Evolutionary conservation across 164 flowering plant species (phyloP), one percentile per base, ranked within the genome.

Genomic region (Akebia trifoliata): DNA sequence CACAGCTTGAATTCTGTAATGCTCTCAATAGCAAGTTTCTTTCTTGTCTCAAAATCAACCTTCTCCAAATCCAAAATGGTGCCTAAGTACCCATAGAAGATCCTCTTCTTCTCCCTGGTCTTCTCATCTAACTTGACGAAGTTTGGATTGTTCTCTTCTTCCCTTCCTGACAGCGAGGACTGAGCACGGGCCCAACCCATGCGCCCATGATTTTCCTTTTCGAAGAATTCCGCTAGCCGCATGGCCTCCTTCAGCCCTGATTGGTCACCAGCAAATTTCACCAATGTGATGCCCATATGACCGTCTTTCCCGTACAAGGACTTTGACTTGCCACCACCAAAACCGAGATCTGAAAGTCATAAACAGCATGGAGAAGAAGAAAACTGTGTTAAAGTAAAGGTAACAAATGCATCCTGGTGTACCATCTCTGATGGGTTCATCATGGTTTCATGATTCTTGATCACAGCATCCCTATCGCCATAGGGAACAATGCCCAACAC

Each of bases 271-370:
- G 81, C 55, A 76, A 84, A 94, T 71, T 84, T 88, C 36, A 94
- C 76, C 57, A 84, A 57, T 0, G 89, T 85, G 29, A 82, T 70
- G 57, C 96, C 99, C 63, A 75, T 57, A 61, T 88, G 99, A 48
- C 99, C 99, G 0, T 94, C 95, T 67, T 78, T 86, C 5, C 82
- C 79, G 61, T 83, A 94, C 76, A 90, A 61, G 12, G 97, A 81
- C 76, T 80, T 94, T 18, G 95, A 73, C 69, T 94, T 94, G 58
- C 96, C 99, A 67, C 82, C 76, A 25, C 49, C 50, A 62, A 85
- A 79, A 57, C 97, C 96, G 49, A 94, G 82, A 62, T 85, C 99
- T 94, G 84, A 56, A 64, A 69, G 47, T 37, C 74, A 63, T 18
- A 30, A 35, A 57, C 11, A 37, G 12, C 20, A 12, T 38, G 54